phyloP scores from a whole-genome alignment of 306 rosid genomes.

The Chamaecrista fasciculata region DNA sequence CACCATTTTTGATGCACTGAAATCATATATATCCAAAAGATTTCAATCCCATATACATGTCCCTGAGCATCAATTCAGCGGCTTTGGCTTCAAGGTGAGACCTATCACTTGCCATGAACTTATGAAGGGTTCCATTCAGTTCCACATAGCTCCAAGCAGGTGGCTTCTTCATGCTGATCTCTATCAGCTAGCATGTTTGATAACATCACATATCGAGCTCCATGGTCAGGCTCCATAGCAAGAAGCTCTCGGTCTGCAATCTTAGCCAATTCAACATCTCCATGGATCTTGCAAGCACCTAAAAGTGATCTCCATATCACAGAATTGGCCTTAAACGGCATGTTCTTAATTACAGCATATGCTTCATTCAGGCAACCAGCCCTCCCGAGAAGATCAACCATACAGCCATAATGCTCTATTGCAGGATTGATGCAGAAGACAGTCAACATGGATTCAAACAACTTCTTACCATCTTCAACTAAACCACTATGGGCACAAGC shows the following conservation, averaged over 20 bases:
- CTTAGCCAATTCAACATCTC: slow-evolving; percentile 37
- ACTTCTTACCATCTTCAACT: slow-evolving; percentile 41
- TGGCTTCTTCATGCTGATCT: slow-evolving; percentile 46
- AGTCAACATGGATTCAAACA: slow-evolving; percentile 38
- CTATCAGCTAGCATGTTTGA: slow-evolving; percentile 35
- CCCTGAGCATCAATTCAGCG: slow-evolving; percentile 35
- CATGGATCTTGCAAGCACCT: slow-evolving; percentile 42
- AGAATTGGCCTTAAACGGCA: slow-evolving; percentile 48
- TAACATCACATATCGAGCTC: slow-evolving; percentile 40
- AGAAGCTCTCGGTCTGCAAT: slow-evolving; percentile 41
- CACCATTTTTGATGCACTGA: slow-evolving; percentile 31
- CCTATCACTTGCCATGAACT: slow-evolving; percentile 37
- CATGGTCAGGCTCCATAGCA: slow-evolving; percentile 45
- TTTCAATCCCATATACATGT: slow-evolving; percentile 30
- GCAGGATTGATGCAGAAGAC: slow-evolving; percentile 29
- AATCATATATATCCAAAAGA: slow-evolving; percentile 21
- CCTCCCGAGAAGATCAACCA: slow-evolving; percentile 53
- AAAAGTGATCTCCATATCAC: slow-evolving; percentile 43
- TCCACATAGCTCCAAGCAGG: slow-evolving; percentile 54
- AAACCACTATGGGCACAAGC: slow-evolving; percentile 50
- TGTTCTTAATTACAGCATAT: slow-evolving; percentile 27
- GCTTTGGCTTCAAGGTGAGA: slow-evolving; percentile 28
- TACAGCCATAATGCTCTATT: slow-evolving; percentile 47
- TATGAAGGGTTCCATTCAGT: slow-evolving; percentile 37
- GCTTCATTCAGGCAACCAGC: slow-evolving; percentile 42